Evolutionary conservation across 2,329 filamentous ascomycete genomes (phyloP), one percentile per base, ranked within the genome.

Genomic region (Juglanconis juglandina): DNA sequence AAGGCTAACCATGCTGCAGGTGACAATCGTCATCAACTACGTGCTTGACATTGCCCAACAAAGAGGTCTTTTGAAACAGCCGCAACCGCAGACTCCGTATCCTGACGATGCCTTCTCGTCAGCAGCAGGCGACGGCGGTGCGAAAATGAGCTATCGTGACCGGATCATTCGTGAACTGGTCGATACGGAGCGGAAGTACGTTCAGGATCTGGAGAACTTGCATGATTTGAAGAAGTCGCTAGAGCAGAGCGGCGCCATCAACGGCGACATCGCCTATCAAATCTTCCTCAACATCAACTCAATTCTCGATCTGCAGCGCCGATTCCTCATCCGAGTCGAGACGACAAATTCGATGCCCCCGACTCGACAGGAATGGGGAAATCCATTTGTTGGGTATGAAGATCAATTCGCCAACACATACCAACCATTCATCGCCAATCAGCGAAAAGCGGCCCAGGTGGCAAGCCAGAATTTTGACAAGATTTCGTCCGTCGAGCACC

Each of bases 211-310:
- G 56, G 94, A 98, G 73, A 94, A 96, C 67, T 76, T 99, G 41
- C 92, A 98, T 72, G 89, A 93, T 53, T 83, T 98, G 70, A 98
- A 96, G 77, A 94, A 91, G 75, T 86, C 89, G 32, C 81, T 98
- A 58, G 92, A 97, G 68, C 90, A 96, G 71, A 92, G 89, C 66
- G 92, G 92, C 42, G 86, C 92, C 42, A 87, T 98, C 65, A 90
- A 91, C 2, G 94, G 95, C 57, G 95, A 99, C 72, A 86, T 89
- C 9, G 88, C 96, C 30, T 93, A 98, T 76, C 87, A 93, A 70
- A 97, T 99, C 64, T 99, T 99, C 76, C 82, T 98, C 63, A 99
- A 99, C 75, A 87, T 98, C 70, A 96, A 98, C 72, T 87, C 90
- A 35, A 90, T 99, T 52, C 83, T 99, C 56, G 95, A 99, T 74